A percentile compares a stretch with the other conserved stretches of the same genome.
Conservation (phyloP, 768 basidiomycete species). For the Trametes cingulata region DNA sequence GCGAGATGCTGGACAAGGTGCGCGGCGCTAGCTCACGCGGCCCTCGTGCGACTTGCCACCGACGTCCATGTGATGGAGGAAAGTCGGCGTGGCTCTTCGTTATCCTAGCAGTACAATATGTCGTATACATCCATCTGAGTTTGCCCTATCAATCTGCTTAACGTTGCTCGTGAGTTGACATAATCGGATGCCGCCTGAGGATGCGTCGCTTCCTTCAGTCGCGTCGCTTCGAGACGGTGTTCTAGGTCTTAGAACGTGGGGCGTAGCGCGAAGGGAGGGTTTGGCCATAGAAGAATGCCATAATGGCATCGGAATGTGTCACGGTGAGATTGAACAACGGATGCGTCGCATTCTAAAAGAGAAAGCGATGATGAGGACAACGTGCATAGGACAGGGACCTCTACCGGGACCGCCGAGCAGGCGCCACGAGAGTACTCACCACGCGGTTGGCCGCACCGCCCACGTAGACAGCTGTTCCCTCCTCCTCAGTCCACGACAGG, state of each 20-base stretch:
- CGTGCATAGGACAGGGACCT: neutral
- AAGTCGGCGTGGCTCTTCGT: neutral
- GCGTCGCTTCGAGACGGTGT: too few species aligned
- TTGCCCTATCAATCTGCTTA: neutral
- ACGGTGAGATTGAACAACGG: slow-evolving; percentile 77
- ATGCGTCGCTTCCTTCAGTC: too few species aligned
- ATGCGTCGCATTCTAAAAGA: slow-evolving; percentile 72
- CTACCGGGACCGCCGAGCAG: neutral
- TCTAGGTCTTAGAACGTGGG: neutral
- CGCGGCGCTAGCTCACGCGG: too few species aligned
- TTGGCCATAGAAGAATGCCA: slow-evolving; percentile 76
- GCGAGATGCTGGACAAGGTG: too few species aligned
- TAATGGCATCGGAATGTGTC: slow-evolving; percentile 63
- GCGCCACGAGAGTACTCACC: slow-evolving; percentile 40
- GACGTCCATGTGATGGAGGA: too few species aligned
- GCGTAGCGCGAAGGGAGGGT: slow-evolving; percentile 38
- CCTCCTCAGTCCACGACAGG: slow-evolving; percentile 69
- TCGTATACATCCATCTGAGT: neutral
- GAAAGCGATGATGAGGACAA: neutral
- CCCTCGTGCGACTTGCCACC: too few species aligned
- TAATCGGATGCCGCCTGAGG: too few species aligned
- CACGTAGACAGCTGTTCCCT: slow-evolving; percentile 53
- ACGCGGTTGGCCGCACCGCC: slow-evolving; percentile 66
- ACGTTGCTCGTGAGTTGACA: neutral
- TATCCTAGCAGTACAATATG: neutral